Evolutionary conservation across 2,329 filamentous ascomycete species (phyloP), one percentile per base, ranked within the genome.

Genomic region (Coccinonectria pachysandricola): DNA sequence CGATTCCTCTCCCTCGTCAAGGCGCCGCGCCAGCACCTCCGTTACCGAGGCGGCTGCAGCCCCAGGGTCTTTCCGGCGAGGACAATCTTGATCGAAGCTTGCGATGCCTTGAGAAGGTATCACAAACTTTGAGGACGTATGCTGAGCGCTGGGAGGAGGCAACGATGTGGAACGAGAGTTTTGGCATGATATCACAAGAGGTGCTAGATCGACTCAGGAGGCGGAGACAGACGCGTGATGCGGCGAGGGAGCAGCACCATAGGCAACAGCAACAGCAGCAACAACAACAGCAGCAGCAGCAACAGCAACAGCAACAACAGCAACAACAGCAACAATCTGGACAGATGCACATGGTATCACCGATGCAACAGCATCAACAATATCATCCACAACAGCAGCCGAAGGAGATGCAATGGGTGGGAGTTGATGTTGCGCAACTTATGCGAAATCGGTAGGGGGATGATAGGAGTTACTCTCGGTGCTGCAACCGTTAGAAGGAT

Each of bases 111-210:
- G 63, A 68, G 27, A 60, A 61, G 21, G 66, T 73, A 6, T 57
- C 60, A 4, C 59, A 68, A 33, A 71, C 67, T 1, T 50, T 79
- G 11, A 59, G 54, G 9, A 62, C 58, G n/a, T 76, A 69, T 31
- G 71, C 71, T 17, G 60, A 71, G 35, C 58, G 71, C 3, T 79
- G 74, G 74, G 63, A 64, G 4, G 62, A 74, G 32, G 67, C 70
- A 2, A 53, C 62, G 17, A 59, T 62, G 32, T 56, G 77, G n/a
- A 58, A 62, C 34, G 52, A 59, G 19, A 65, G 56, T 19, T 76
- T 76, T 39, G 64, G 73, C 34, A 46, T 48, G 24, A 59, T 62
- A 8, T 73, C 62, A 4, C 53, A 49, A 15, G 56, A 62, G 23
- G 54, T 64, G 5, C 37, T 64, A 13, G 54, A 62, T 4, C 52